Conservation (phyloP, 2,329 filamentous ascomycete genomes). For the Clathrospora elynae region DNA sequence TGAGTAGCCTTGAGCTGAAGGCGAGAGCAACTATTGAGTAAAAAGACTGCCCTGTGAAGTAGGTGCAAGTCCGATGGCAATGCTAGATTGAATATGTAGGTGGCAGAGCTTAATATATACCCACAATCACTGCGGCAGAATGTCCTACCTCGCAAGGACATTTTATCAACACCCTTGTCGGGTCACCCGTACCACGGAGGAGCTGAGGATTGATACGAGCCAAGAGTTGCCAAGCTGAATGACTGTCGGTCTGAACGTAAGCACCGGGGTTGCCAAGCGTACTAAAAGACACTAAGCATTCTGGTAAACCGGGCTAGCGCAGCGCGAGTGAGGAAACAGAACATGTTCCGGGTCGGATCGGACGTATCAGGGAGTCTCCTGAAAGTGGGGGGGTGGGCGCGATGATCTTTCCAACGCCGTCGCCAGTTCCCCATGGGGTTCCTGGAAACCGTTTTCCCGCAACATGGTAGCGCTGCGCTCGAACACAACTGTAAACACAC, state of each 20-base stretch:
- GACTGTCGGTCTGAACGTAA: constrained; percentile 33
- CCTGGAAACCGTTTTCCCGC: constrained; percentile 7
- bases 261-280: constrained; percentile 31
- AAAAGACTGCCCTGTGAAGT: constrained; percentile 11
- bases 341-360: constrained; percentile 17
- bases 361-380: constrained; percentile 22
- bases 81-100: constrained; percentile 11
- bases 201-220: constrained; percentile 32
- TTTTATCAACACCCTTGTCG: constrained; percentile 21
- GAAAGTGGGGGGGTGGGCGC: constrained; percentile 16
- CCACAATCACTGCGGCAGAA: constrained; percentile 14
- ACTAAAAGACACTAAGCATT: constrained; percentile 36
- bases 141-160: constrained; percentile 18
- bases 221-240: constrained; percentile 42
- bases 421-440: constrained; percentile 34
- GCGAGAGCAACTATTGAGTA: constrained; percentile 8
- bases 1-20: constrained; percentile 6
- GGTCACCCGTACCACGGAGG: constrained; percentile 28
- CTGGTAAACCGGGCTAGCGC: constrained; percentile 16
- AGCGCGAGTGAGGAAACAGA: constrained; percentile 26
- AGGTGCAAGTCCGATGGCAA: constrained; percentile 27
- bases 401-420: constrained; percentile 24
- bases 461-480: constrained; percentile 6
- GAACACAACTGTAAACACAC: background rate
- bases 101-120: constrained; percentile 28